These are phyloP conservation scores for Penicillium freii DNA, from an alignment of 2,329 filamentous ascomycete species.

Conservation along the genomic window DNA sequence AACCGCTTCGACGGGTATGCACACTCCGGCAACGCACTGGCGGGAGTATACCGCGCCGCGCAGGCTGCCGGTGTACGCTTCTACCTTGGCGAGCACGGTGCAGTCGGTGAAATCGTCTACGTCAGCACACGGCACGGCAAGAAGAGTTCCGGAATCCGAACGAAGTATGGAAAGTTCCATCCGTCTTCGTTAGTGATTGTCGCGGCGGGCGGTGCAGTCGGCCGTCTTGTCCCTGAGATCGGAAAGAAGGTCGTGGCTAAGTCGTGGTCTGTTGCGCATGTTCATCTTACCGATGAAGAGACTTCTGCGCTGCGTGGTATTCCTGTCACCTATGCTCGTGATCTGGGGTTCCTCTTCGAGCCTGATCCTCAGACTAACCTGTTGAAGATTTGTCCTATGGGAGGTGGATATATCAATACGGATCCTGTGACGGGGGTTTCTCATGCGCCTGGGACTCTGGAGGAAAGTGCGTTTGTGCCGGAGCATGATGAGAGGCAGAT, in stretches of 20 bases:
- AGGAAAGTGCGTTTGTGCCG: constrained; percentile 50
- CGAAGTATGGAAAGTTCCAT: constrained; percentile 40
- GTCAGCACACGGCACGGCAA: constrained; percentile 15
- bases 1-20: constrained; percentile 59
- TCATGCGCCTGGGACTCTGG: constrained; percentile 41
- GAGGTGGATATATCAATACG: constrained; percentile 56
- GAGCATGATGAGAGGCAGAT: constrained; percentile 53
- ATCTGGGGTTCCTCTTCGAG: constrained; percentile 66
- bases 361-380: constrained; percentile 58
- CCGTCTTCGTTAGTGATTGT: constrained; percentile 48
- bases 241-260: constrained; percentile 55
- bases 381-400: constrained; percentile 61
- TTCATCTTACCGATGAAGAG: constrained; percentile 57
- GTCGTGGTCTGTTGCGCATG: constrained; percentile 60
- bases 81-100: constrained; percentile 43
- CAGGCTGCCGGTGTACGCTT: constrained; percentile 45
- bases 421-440: constrained; percentile 45
- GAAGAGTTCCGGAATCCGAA: constrained; percentile 38
- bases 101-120: constrained; percentile 44
- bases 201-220: constrained; percentile 52
- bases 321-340: constrained; percentile 60
- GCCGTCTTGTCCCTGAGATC: constrained; percentile 50
- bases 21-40: constrained; percentile 54
- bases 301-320: constrained; percentile 55
- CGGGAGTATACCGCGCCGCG: constrained; percentile 47